Base-by-base conservation (phyloP, 345 rosid genomes). In the Pistacia integerrima region DNA sequence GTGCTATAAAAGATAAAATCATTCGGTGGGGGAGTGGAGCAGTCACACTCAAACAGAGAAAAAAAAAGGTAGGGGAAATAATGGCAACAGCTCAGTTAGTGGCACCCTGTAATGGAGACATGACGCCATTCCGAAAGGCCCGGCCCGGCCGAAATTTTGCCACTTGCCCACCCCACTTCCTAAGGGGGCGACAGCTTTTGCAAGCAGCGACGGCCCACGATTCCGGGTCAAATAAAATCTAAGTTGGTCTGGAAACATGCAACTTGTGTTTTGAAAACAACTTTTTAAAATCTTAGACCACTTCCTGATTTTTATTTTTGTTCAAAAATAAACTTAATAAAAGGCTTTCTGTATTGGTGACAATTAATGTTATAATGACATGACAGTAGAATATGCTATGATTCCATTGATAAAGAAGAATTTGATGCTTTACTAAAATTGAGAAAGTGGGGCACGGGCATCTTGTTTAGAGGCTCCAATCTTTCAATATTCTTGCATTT, bases 81-180 rank as follows among this genome's bases (percentile, higher is more conserved):
- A 62, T 68, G 72, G 67, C 78, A 80, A 67, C 83, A 80, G 61
- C 68, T 66, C 30, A 55, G 74, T 30, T 12, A 14, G 44, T n/a
- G 65, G 83, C 41, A 35, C 79, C 83, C 77, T 75, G 58, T 28
- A 11, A 33, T 13, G 75, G 67, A 68, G 75, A 62, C 83, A 73
- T 63, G 67, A 60, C 36, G 56, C 22, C n/a, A 48, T 7, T 6
- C 41, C 14, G 41, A n/a, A 30, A 28, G 65, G 70, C 59, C 77
- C 55, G 61, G 56, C 68, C 55, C 30, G 38, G 79, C 73, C 35
- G 35, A 22, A 56, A 65, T 41, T 69, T 65, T 60, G 46, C 46
- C 72, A 60, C 36, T 60, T 33, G 35, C 28, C 64, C 46, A 41
- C 46, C 8, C 64, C 46, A 41, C 46, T 6, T 7, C 46, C 46